Evolutionary conservation across 73 alveolate genomes (phyloP).

Genomic region (Durusdinium trenchii): DNA sequence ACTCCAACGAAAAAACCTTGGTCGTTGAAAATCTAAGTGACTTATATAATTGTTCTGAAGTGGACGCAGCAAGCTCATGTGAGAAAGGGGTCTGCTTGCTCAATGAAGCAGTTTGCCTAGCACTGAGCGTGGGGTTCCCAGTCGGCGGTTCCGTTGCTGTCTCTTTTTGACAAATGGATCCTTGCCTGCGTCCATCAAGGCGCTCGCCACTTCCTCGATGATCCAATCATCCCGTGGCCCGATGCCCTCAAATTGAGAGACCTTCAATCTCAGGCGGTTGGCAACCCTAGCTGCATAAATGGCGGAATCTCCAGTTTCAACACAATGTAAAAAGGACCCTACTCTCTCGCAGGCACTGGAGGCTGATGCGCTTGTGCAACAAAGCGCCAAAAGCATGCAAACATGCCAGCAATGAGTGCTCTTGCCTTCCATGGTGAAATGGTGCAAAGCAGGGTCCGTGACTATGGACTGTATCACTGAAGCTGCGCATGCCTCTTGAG

Average conservation of each 20-base stretch:
- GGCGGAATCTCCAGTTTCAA: background rate
- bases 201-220: background rate
- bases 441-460: background rate
- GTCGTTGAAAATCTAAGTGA: background rate
- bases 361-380: background rate
- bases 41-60: background rate
- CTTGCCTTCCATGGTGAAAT: background rate
- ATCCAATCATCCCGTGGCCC: background rate
- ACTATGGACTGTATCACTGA: too few relatives aligned
- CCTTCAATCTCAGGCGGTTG: conserved; percentile 17
- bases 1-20: background rate
- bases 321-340: background rate
- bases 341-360: background rate
- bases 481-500: background rate
- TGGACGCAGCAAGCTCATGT: background rate
- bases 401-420: conserved; percentile 46
- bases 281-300: conserved; percentile 23
- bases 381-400: background rate
- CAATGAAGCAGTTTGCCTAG: background rate
- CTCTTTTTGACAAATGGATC: background rate
- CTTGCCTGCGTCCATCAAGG: background rate
- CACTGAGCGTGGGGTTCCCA: background rate
- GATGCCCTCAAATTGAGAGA: background rate
- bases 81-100: background rate
- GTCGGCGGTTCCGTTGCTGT: background rate